Percentiles rank a stretch among this genome's conserved stretches.
Conservation (phyloP, 2,329 filamentous ascomycete genomes). For the Claviceps quebecensis region DNA sequence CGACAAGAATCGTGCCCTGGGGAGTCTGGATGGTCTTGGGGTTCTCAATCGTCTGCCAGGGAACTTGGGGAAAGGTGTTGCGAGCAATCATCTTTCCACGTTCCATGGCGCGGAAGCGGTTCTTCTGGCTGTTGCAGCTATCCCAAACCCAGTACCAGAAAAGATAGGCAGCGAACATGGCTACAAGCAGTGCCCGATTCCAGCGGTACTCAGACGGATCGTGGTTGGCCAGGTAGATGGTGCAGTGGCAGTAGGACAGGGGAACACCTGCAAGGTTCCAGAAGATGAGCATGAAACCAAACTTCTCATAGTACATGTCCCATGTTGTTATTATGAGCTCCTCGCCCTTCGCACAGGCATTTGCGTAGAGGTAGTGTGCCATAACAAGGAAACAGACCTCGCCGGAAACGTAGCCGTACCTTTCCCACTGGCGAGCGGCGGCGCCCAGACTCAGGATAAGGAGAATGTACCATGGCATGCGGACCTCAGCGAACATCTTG, state of each 20-base stretch:
- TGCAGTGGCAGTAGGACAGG: constrained; percentile 86
- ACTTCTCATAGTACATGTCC: constrained; percentile 95
- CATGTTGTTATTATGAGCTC: constrained; percentile 82
- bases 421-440: constrained; percentile 70
- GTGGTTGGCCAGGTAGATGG: constrained; percentile 77
- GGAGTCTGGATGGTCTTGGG: constrained; percentile 63
- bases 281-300: constrained; percentile 96
- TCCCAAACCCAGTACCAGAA: constrained; percentile 89
- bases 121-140: constrained; percentile 86
- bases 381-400: constrained; percentile 74
- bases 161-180: constrained; percentile 58
- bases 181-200: constrained; percentile 52
- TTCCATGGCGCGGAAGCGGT: constrained; percentile 72
- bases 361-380: constrained; percentile 85
- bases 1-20: constrained; percentile 61
- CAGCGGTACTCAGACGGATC: constrained; percentile 62
- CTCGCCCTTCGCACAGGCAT: constrained; percentile 84
- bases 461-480: constrained; percentile 83
- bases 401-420: constrained; percentile 73
- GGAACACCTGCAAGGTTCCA: constrained; percentile 92
- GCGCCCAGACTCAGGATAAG: constrained; percentile 64
- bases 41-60: constrained; percentile 72
- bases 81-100: constrained; percentile 56
- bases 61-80: constrained; percentile 79
- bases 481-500: constrained; percentile 93